These are phyloP conservation scores for Elsinoe ampelina DNA, from an alignment of 2,329 filamentous ascomycete species.

Conservation along the genomic window DNA sequence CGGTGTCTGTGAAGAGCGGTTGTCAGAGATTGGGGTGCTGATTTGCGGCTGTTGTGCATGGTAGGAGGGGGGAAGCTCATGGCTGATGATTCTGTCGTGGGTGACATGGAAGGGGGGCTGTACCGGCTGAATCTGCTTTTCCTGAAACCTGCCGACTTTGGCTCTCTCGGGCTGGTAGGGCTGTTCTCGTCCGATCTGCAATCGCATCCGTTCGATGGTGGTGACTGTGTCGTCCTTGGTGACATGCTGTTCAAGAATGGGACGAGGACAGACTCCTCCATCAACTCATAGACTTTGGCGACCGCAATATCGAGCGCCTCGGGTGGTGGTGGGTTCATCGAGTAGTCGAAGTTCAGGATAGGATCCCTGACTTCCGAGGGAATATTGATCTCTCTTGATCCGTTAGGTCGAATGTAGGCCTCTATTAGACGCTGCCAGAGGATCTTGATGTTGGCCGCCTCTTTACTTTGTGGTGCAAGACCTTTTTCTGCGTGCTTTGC, in stretches of 20 bases:
- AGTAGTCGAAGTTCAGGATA: conserved; percentile 54
- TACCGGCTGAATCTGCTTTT: conserved; percentile 25
- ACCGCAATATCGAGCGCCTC: conserved; percentile 72
- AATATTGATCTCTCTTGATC: conserved; percentile 82
- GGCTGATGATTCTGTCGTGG: conserved; percentile 21
- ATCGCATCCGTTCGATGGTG: conserved; percentile 19
- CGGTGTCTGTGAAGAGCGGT: conserved; percentile 25
- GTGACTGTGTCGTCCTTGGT: conserved; percentile 31
- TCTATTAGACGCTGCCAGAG: conserved; percentile 83
- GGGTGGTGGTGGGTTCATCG: conserved; percentile 59
- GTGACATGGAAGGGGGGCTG: conserved; percentile 25
- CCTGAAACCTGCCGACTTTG: conserved; percentile 15
- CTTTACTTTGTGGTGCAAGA: conserved; percentile 42
- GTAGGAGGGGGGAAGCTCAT: conserved; percentile 19
- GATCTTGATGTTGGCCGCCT: conserved; percentile 61
- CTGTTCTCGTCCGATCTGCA: conserved; percentile 19
- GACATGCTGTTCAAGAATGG: conserved; percentile 71
- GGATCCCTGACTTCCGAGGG: conserved; percentile 76
- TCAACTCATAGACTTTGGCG: conserved; percentile 82
- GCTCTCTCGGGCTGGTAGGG: conserved; percentile 12
- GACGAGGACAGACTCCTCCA: conserved; percentile 92
- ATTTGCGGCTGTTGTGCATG: conserved; percentile 23
- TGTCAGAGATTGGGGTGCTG: conserved; percentile 26
- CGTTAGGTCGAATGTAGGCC: conserved; percentile 80
- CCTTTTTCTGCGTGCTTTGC: conserved; percentile 35